A percentile compares a stretch with the other conserved stretches of the same genome.
These are phyloP conservation scores for Mycocentrospora acerina DNA, from an alignment of 2,329 filamentous ascomycete genomes.

Conservation along the genomic window DNA sequence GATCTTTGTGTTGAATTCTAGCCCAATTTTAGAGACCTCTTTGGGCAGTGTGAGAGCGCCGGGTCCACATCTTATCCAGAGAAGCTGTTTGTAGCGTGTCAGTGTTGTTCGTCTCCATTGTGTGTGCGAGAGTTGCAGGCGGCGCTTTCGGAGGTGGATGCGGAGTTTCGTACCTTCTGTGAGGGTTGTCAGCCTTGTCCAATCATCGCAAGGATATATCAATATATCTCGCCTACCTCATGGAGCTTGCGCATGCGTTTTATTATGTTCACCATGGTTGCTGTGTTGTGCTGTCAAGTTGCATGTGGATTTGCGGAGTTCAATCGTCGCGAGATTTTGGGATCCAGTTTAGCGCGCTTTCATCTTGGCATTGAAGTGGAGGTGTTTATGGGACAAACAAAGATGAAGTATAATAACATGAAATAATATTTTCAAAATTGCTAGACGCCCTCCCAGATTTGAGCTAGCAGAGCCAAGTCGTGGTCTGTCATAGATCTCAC, in stretches of 20 bases:
- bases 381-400: too few relatives aligned
- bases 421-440: constrained; percentile 2
- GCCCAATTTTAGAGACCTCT: constrained; percentile 71
- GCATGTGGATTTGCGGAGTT: constrained; percentile 16
- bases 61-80: constrained; percentile 74
- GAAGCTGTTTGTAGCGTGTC: constrained; percentile 55
- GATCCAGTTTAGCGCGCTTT: constrained; percentile 12
- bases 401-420: background rate
- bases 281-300: constrained; percentile 15
- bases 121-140: background rate
- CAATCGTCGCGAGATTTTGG: constrained; percentile 26
- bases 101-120: constrained; percentile 1
- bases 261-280: constrained; percentile 57
- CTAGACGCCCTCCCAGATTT: constrained; percentile 3
- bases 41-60: constrained; percentile 80
- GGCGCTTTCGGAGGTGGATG: constrained; percentile 18
- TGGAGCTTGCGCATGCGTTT: constrained; percentile 75
- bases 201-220: background rate
- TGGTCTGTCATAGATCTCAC: background rate
- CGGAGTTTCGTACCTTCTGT: constrained; percentile 35
- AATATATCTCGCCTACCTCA: constrained; percentile 56
- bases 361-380: constrained; percentile 10
- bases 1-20: constrained; percentile 67
- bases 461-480: background rate
- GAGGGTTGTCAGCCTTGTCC: constrained; percentile 20